phyloP scores from a whole-genome alignment of 306 rosid species.

The Hylodesmum podocarpum region DNA sequence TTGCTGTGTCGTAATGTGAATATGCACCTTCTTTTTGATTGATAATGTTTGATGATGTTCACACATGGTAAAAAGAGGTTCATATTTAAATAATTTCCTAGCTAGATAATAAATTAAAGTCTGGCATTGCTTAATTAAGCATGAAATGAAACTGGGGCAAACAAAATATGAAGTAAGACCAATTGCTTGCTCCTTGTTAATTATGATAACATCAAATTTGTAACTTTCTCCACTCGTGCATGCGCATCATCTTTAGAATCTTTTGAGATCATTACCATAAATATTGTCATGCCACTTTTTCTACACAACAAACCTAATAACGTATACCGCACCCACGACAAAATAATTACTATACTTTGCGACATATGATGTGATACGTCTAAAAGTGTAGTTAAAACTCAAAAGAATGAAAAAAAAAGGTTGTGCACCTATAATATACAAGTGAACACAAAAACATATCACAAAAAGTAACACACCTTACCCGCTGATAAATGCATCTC shows the following conservation, averaged over 20 bases:
- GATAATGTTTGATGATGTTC: conserved; percentile 10
- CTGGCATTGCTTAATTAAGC: not conserved
- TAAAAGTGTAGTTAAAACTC: conserved; percentile 7
- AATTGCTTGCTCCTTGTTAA: not conserved
- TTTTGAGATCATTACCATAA: conserved; percentile 24
- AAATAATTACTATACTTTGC: conserved; percentile 23
- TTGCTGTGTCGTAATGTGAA: not conserved
- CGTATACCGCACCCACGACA: conserved; percentile 8
- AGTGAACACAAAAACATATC: not conserved
- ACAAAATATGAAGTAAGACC: not conserved
- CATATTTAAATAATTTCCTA: not conserved
- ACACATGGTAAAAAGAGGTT: conserved; percentile 22
- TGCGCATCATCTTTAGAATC: conserved; percentile 37
- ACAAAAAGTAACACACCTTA: not conserved
- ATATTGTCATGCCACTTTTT: conserved; percentile 32
- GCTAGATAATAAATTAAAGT: not conserved
- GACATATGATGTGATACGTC: conserved; percentile 15
- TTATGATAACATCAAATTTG: conserved; percentile 24
- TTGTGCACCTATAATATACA: not conserved
- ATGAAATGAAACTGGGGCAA: not conserved
- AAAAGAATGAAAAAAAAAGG: not conserved
- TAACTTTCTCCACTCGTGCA: conserved; percentile 29
- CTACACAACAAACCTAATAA: not conserved
- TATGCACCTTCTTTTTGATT: not conserved
- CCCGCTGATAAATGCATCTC: not conserved